A percentile compares a stretch with the other conserved stretches of the same genome.
These are phyloP conservation scores for Sporodiniella umbellata DNA, from an alignment of 371 early-diverging fungal genomes.

Conservation along the genomic window DNA sequence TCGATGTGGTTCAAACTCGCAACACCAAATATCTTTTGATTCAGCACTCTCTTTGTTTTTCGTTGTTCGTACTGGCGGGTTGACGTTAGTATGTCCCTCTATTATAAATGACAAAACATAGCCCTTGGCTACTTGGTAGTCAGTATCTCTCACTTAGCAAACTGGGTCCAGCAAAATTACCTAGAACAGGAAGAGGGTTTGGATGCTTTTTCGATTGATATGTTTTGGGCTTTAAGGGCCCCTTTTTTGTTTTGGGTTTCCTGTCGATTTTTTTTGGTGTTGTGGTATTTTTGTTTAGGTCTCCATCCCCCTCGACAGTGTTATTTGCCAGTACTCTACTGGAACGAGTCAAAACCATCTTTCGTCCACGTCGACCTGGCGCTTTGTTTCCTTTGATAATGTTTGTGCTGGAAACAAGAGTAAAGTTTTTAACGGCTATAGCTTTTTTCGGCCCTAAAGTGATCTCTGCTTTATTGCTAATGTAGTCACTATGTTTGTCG, in stretches of 20 bases:
- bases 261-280: not conserved
- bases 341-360: not conserved
- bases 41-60: constrained; percentile 10
- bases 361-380: not conserved
- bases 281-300: not conserved
- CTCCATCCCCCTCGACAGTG: not conserved
- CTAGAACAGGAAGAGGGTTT: not conserved
- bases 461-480: not conserved
- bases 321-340: not conserved
- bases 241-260: not conserved
- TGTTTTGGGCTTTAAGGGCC: not conserved
- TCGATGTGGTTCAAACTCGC: constrained; percentile 32
- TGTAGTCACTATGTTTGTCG: not conserved
- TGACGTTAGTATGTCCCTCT: constrained; percentile 18
- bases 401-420: not conserved
- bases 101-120: constrained; percentile 12
- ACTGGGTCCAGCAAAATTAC: not conserved
- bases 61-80: constrained; percentile 7
- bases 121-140: not conserved
- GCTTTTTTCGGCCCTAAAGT: not conserved
- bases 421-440: not conserved
- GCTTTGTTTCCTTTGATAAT: not conserved
- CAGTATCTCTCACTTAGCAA: not conserved
- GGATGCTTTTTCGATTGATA: not conserved
- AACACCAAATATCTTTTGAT: constrained; percentile 36